Evolutionary conservation across 1,284 basidiomycete genomes (phyloP).

Genomic region (Ceratobasidium sp.): DNA sequence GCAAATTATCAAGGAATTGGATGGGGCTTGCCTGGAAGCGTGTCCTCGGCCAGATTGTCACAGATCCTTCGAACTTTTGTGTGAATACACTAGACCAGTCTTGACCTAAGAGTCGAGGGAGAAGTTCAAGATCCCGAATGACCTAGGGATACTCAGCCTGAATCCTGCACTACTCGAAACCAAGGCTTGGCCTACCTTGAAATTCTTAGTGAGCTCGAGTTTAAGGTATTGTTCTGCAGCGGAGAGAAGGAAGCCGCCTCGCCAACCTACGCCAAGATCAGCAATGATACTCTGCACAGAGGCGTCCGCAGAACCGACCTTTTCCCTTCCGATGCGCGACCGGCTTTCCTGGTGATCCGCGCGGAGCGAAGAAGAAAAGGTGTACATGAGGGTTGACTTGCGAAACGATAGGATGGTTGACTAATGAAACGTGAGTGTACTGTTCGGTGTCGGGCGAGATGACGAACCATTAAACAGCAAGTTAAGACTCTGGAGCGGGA

Average conservation of each 20-base stretch:
- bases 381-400: slow-evolving; percentile 98
- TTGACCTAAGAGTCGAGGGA: slow-evolving; percentile 87
- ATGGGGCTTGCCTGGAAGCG: slow-evolving; percentile 64
- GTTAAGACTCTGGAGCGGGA: slow-evolving; percentile 90
- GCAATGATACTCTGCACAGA: slow-evolving; percentile 6
- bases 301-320: slow-evolving; percentile 58
- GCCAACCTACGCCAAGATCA: slow-evolving; percentile 69
- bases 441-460: slow-evolving; percentile 11
- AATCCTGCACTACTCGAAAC: not conserved
- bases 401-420: slow-evolving; percentile 93
- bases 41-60: slow-evolving; percentile 89
- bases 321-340: slow-evolving; percentile 92
- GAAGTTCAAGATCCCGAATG: slow-evolving; percentile 88
- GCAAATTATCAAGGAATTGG: slow-evolving; percentile 9
- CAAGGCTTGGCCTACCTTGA: slow-evolving; percentile 63
- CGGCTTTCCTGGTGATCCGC: slow-evolving; percentile 91
- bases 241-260: slow-evolving; percentile 93
- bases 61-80: slow-evolving; percentile 82
- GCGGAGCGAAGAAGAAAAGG: slow-evolving; percentile 95
- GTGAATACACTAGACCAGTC: slow-evolving; percentile 96
- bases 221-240: slow-evolving; percentile 94
- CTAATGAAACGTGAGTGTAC: slow-evolving; percentile 54
- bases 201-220: slow-evolving; percentile 93
- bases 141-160: slow-evolving; percentile 56
- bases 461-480: slow-evolving; percentile 84